A percentile compares a stretch with the other conserved stretches of the same genome.
phyloP scores from a whole-genome alignment of 75 land plant genomes.

The Sequoia sempervirens region DNA sequence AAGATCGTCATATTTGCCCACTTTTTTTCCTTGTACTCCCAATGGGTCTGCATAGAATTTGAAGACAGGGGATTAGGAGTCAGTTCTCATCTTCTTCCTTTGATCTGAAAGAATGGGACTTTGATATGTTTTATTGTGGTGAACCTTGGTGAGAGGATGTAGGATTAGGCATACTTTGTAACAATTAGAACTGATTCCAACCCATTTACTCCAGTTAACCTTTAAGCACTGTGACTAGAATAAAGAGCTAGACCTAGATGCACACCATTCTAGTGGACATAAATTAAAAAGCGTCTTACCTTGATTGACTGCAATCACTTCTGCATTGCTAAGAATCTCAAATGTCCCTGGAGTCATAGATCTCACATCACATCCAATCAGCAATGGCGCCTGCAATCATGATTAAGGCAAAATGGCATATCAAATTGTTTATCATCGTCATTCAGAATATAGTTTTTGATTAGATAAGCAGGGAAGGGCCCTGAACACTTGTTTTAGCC shows the following conservation, averaged over 20 bases:
- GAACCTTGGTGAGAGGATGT: not conserved
- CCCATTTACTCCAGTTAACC: not conserved
- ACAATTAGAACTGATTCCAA: not conserved
- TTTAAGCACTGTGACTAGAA: not conserved
- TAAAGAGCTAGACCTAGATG: not conserved
- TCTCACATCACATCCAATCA: conserved; percentile 81
- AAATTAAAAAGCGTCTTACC: conserved; percentile 15
- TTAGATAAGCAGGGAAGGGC: no score
- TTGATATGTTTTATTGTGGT: not conserved
- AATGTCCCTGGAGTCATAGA: conserved; percentile 34
- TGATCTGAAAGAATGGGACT: not conserved
- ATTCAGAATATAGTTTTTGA: not conserved
- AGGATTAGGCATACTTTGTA: conserved; percentile 10
- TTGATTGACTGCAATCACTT: conserved; percentile 84
- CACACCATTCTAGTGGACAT: not conserved
- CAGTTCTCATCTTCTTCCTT: conserved; percentile 24
- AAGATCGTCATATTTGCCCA: conserved; percentile 23
- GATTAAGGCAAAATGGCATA: not conserved
- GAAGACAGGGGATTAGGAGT: not conserved
- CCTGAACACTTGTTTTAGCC: not conserved
- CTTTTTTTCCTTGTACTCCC: conserved; percentile 69
- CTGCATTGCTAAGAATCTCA: conserved; percentile 48
- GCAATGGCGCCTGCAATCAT: conserved; percentile 61
- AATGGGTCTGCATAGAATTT: conserved; percentile 41
- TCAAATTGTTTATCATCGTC: not conserved